Evolutionary conservation across 169 alveolate species (phyloP).

Genomic region (Plasmodium gaboni): DNA sequence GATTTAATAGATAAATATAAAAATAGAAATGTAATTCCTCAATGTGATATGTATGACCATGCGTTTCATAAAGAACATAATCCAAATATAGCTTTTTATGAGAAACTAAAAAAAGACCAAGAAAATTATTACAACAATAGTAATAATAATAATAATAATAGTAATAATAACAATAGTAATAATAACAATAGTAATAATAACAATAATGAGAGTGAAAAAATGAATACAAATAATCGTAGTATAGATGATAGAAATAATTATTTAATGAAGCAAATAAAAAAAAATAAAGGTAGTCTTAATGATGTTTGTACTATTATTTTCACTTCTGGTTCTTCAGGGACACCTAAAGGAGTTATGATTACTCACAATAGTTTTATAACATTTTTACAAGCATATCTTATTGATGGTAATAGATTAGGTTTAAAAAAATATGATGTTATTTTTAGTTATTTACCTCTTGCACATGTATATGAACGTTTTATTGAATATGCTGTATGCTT

Average conservation of each 20-base stretch:
- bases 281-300: conserved; percentile 10
- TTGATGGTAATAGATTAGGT: conserved; percentile 83
- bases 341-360: conserved; percentile 96
- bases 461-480: conserved; percentile 94
- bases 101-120: background rate
- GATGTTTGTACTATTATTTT: conserved; percentile 70
- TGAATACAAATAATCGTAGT: conserved; percentile 1
- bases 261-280: conserved; percentile 15
- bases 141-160: conserved; percentile 2
- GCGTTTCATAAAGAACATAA: conserved; percentile 3
- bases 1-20: conserved; percentile 57
- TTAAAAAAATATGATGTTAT: conserved; percentile 80
- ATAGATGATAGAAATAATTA: background rate
- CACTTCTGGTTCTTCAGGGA: conserved; percentile 95
- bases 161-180: background rate
- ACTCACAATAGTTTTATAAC: conserved; percentile 89
- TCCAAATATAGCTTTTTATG: background rate
- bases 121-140: no score
- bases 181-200: background rate
- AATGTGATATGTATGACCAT: background rate
- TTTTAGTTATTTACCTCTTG: conserved; percentile 93
- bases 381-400: conserved; percentile 77
- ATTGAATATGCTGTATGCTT: conserved; percentile 82
- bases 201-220: background rate
- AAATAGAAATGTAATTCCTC: conserved; percentile 56